These are phyloP conservation scores for Helotiales sp. DNA, from an alignment of 2,329 filamentous ascomycete species.

Conservation along the genomic window DNA sequence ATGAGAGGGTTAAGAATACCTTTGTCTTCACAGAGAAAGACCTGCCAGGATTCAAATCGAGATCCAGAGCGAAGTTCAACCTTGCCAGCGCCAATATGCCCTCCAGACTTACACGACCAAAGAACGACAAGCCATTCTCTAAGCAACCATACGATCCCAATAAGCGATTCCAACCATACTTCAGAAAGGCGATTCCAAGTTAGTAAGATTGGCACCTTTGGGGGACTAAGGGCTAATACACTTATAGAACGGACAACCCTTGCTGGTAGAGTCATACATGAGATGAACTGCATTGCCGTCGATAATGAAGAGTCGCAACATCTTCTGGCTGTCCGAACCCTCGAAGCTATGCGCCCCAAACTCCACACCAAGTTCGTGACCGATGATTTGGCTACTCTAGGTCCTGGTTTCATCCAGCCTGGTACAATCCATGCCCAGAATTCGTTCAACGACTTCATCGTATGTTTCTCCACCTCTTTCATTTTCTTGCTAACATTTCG, in stretches of 20 bases:
- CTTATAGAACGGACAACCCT: conserved; percentile 75
- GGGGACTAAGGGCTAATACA: conserved; percentile 29
- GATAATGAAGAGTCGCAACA: conserved; percentile 72
- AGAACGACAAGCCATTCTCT: conserved; percentile 53
- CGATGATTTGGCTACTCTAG: conserved; percentile 34
- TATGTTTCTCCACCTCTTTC: conserved; percentile 47
- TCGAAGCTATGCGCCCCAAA: conserved; percentile 65
- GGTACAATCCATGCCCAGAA: conserved; percentile 53
- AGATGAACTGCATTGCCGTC: conserved; percentile 75
- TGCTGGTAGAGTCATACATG: conserved; percentile 73
- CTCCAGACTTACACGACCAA: conserved; percentile 52
- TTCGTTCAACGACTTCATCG: conserved; percentile 60
- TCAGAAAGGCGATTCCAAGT: conserved; percentile 77
- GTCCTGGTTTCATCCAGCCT: conserved; percentile 58
- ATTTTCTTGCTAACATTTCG: conserved; percentile 15
- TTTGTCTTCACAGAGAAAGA: conserved; percentile 95
- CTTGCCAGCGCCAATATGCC: conserved; percentile 64
- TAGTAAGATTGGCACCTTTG: conserved; percentile 43
- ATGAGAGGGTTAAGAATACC: conserved; percentile 76
- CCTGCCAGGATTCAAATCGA: conserved; percentile 74
- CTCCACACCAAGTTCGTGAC: conserved; percentile 53
- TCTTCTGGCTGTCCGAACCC: conserved; percentile 62
- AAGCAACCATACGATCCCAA: conserved; percentile 51
- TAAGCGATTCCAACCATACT: conserved; percentile 65
- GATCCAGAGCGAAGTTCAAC: conserved; percentile 60